phyloP scores from a whole-genome alignment of 306 rosid genomes.

The Rubus parviflorus region DNA sequence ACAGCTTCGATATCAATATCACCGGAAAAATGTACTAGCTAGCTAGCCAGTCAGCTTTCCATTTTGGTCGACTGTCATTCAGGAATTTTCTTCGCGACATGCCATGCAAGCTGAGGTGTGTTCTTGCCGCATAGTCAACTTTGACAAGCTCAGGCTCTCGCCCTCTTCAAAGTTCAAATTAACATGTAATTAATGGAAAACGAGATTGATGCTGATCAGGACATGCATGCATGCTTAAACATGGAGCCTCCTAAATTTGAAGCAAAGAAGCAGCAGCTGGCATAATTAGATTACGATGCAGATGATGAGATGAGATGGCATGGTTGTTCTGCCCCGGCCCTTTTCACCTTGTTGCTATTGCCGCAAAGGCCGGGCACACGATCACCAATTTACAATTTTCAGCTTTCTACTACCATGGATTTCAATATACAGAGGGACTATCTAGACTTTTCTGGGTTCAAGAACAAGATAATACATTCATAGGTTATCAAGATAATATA shows the following conservation, averaged over 20 bases:
- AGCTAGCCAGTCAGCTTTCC: no score
- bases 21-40: no score
- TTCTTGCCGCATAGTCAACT: slow-evolving; percentile 92
- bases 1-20: no score
- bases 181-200: slow-evolving; percentile 46
- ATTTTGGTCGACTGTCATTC: no score
- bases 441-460: no score
- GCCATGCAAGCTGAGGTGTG: slow-evolving; percentile 96
- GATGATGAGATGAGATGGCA: background rate
- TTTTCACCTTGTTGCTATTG: background rate
- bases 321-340: background rate
- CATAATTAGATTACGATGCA: slow-evolving; percentile 27
- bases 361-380: background rate
- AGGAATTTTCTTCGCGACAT: no score
- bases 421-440: no score
- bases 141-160: slow-evolving; percentile 81
- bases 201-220: slow-evolving; percentile 82
- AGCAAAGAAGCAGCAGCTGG: slow-evolving; percentile 88
- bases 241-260: slow-evolving; percentile 70
- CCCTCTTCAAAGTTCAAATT: slow-evolving; percentile 80
- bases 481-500: no score
- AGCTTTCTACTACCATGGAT: no score
- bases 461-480: no score
- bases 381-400: background rate
- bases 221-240: slow-evolving; percentile 62